Percentiles rank a stretch among this genome's conserved stretches.
Evolutionary conservation across 116 monocot genomes (phyloP).

Genomic region (Cymodocea nodosa): DNA sequence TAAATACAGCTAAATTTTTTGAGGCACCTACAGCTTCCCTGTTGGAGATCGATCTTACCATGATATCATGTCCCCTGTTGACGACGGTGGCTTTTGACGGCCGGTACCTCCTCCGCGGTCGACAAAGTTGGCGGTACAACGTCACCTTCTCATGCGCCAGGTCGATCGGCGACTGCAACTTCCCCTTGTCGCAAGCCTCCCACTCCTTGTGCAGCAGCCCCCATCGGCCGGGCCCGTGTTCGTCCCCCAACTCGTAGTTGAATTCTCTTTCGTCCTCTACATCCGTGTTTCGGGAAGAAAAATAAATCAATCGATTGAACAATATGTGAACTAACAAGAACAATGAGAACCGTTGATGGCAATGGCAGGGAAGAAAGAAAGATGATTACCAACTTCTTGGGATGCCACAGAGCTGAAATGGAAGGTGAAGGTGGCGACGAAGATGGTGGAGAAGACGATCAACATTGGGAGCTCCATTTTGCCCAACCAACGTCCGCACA

Average conservation of each 20-base stretch:
- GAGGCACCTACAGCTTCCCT: too few relatives aligned
- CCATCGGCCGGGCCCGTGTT: slow-evolving; percentile 12
- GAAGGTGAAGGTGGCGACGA: not conserved
- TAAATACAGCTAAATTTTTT: too few relatives aligned
- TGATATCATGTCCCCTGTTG: slow-evolving; percentile 55
- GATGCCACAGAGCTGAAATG: too few relatives aligned
- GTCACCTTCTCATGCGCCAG: slow-evolving; percentile 29
- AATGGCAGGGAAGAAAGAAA: not conserved
- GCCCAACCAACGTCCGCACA: too few relatives aligned
- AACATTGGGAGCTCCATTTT: too few relatives aligned
- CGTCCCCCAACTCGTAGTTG: slow-evolving; percentile 3
- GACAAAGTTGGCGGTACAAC: slow-evolving; percentile 11
- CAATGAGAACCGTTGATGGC: not conserved
- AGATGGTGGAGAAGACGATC: too few relatives aligned
- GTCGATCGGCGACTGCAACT: slow-evolving; percentile 15
- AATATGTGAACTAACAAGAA: not conserved
- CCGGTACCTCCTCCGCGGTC: slow-evolving; percentile 16
- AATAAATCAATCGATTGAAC: not conserved
- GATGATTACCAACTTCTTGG: slow-evolving; percentile 2
- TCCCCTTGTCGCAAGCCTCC: slow-evolving; percentile 5
- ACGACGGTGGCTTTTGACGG: slow-evolving; percentile 27
- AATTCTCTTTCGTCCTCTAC: slow-evolving; percentile 23
- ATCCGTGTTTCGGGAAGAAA: not conserved
- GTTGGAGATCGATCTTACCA: slow-evolving; percentile 27
- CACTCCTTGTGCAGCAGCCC: slow-evolving; percentile 14